Evolutionary conservation across 164 flowering plant species (phyloP).

Genomic region (Sedum album): DNA sequence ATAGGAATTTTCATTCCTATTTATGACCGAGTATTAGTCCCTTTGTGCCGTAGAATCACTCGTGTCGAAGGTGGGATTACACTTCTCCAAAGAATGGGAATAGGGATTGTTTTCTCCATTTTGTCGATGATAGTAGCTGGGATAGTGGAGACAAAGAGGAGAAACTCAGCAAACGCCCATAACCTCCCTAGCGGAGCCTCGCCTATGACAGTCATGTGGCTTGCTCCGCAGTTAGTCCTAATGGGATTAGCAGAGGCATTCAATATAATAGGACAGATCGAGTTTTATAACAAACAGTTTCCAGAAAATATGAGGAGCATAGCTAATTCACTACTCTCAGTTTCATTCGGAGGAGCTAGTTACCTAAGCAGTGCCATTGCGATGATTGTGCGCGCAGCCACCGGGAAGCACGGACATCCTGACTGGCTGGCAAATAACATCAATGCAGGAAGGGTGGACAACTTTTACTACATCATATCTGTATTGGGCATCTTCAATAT

Average conservation of each 20-base stretch:
- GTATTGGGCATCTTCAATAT: constrained; percentile 41
- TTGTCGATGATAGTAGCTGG: constrained; percentile 58
- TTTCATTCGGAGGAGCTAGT: constrained; percentile 38
- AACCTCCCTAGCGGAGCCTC: not conserved
- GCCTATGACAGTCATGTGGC: not conserved
- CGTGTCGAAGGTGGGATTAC: constrained; percentile 52
- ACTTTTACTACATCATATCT: constrained; percentile 48
- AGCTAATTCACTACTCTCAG: constrained; percentile 43
- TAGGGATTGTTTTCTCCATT: constrained; percentile 47
- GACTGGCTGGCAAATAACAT: constrained; percentile 54
- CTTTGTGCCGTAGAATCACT: constrained; percentile 36
- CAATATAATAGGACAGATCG: constrained; percentile 56
- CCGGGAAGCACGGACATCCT: constrained; percentile 27
- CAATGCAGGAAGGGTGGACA: constrained; percentile 48
- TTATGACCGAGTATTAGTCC: constrained; percentile 54
- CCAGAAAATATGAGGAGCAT: too few relatives aligned
- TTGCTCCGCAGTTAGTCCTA: constrained; percentile 48
- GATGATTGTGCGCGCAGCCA: constrained; percentile 33
- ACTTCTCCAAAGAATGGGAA: constrained; percentile 20
- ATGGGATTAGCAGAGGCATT: constrained; percentile 74
- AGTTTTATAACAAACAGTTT: constrained; percentile 29
- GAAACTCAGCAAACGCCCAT: constrained; percentile 24
- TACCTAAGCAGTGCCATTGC: constrained; percentile 48
- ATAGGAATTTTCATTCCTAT: constrained; percentile 26
- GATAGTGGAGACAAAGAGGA: not conserved